Evolutionary conservation across 805 yeast genomes (phyloP), one percentile per base, ranked within the genome.

Genomic region (Schizosaccharomyces lindneri): DNA sequence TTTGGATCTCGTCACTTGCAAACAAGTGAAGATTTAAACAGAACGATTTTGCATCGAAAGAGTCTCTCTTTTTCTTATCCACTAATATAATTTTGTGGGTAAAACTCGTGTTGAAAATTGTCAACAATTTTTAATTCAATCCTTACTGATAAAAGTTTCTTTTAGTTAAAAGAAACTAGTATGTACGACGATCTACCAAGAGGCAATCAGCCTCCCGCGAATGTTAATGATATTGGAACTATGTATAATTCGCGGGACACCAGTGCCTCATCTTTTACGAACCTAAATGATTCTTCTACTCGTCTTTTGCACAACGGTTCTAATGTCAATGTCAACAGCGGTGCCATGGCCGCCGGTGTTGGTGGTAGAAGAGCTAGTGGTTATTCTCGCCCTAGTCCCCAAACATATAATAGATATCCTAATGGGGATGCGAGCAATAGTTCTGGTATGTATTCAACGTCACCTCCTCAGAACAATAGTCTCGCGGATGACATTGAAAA

Each of bases 331-430:
- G 13, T 46, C 27, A 46, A 17, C 51, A 24, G 36, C 21, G 36
- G 31, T 5, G 36, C 31, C 1, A 5, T 51, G 17, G 36, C 57
- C 11, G 57, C 36, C 17, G 57, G 36, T 1, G 57, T 51, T 13
- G 57, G 57, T 15, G 57, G 57, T 17, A 21, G 36, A 21, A 51
- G 57, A 51, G 57, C 57, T 51, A 51, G 57, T 29, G 57, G 57
- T 11, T 51, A 51, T 29, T 24, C 57, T 29, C 36, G 36, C 21
- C 57, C 57, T 7, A 29, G 36, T 17, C 19, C 36, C n/a, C 36
- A 29, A 29, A 24, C 31, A 24, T 51, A 24, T 9, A 51, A 29
- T 51, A 21, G 57, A 2, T 51, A 51, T 27, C 57, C 57, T 51
- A 51, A 51, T 29, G 31, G 36, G 15, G 36, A 17, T 19, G 36